A percentile compares a stretch with the other conserved stretches of the same genome.
These are phyloP conservation scores for Durio zibethinus DNA, from an alignment of 345 rosid genomes.

Conservation along the genomic window DNA sequence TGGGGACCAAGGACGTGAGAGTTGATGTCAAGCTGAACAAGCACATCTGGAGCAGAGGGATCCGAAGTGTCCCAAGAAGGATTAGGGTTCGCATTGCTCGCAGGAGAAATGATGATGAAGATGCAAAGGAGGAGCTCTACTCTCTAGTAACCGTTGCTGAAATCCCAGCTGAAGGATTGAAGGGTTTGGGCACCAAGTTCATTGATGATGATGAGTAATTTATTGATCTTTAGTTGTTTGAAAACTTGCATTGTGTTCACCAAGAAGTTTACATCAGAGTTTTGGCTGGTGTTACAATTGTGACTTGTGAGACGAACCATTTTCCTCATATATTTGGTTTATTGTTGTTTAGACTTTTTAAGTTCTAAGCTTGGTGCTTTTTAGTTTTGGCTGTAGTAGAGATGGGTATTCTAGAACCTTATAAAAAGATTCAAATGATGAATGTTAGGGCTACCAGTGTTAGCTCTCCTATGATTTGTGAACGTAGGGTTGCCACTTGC, in stretches of 20 bases:
- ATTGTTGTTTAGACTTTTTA: neutral
- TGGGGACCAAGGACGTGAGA: slow-evolving; percentile 50
- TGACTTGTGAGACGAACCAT: neutral
- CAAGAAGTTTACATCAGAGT: neutral
- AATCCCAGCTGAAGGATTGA: slow-evolving; percentile 51
- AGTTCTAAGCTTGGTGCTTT: neutral
- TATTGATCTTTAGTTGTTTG: neutral
- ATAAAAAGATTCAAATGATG: neutral
- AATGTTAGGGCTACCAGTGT: neutral
- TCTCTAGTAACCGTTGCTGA: slow-evolving; percentile 61
- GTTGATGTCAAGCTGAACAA: slow-evolving; percentile 60
- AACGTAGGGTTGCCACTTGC: neutral
- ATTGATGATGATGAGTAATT: slow-evolving; percentile 60
- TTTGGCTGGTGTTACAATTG: neutral
- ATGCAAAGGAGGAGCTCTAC: slow-evolving; percentile 64
- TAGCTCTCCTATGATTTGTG: neutral
- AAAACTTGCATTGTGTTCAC: neutral
- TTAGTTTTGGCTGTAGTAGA: neutral
- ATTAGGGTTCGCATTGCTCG: slow-evolving; percentile 57
- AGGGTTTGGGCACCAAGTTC: slow-evolving; percentile 55
- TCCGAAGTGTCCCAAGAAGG: slow-evolving; percentile 65
- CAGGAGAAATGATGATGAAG: slow-evolving; percentile 65
- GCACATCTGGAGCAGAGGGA: slow-evolving; percentile 67
- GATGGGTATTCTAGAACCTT: neutral
- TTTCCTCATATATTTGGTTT: neutral